These are phyloP conservation scores for Thalassiosira ordinaria DNA, from an alignment of 352 stramenopile species.

Conservation along the genomic window DNA sequence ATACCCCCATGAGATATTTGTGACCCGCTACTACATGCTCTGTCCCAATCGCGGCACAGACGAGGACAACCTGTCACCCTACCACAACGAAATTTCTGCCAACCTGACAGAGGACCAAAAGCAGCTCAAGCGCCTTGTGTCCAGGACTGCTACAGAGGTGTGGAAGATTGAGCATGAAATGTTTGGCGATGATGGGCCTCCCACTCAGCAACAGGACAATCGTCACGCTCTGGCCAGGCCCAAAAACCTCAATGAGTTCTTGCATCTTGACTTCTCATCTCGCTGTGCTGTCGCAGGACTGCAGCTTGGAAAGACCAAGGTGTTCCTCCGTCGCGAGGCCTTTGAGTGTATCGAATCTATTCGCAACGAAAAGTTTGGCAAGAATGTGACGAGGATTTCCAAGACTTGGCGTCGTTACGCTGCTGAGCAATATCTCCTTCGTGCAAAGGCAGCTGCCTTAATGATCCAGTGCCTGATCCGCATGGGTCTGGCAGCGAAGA, in stretches of 20 bases:
- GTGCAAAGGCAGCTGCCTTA: constrained; percentile 45
- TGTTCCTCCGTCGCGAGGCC: constrained; percentile 86
- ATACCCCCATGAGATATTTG: constrained; percentile 88
- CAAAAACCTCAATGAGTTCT: constrained; percentile 75
- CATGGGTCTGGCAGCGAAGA: constrained; percentile 47
- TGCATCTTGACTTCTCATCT: constrained; percentile 78
- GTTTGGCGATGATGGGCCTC: constrained; percentile 16
- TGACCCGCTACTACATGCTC: constrained; percentile 56
- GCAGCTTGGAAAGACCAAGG: constrained; percentile 86
- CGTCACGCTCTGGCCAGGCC: constrained; percentile 62
- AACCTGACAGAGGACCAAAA: constrained; percentile 62
- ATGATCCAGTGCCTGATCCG: constrained; percentile 75
- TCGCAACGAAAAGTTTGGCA: constrained; percentile 79
- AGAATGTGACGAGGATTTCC: constrained; percentile 73
- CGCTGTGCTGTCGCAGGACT: constrained; percentile 87
- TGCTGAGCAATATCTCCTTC: constrained; percentile 51
- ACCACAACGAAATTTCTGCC: constrained; percentile 47
- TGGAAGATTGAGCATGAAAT: constrained; percentile 79
- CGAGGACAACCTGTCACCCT: constrained; percentile 54
- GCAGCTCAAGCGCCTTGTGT: constrained; percentile 79
- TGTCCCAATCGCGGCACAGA: constrained; percentile 44
- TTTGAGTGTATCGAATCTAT: constrained; percentile 86
- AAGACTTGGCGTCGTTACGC: constrained; percentile 74
- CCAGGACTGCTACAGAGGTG: constrained; percentile 80
- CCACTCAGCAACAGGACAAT: constrained; percentile 25